Evolutionary conservation across 352 stramenopile genomes (phyloP).

Genomic region (Globisporangium nunn): DNA sequence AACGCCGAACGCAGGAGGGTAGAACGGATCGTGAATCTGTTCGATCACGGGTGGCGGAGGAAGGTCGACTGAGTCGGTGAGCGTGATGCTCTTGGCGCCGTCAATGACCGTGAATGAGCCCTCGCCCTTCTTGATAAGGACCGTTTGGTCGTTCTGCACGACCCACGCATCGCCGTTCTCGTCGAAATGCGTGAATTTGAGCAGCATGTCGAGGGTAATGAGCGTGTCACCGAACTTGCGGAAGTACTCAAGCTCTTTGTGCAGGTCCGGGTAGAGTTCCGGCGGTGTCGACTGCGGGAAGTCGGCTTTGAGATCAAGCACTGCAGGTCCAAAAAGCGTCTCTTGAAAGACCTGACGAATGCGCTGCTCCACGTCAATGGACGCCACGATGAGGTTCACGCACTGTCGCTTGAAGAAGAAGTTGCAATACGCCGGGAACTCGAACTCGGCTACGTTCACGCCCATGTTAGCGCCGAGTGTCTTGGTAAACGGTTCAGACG

Average conservation of each 20-base stretch:
- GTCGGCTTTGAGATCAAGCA: slow-evolving; percentile 69
- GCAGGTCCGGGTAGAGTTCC: slow-evolving; percentile 61
- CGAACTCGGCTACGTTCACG: slow-evolving; percentile 95
- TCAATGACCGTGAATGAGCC: slow-evolving; percentile 59
- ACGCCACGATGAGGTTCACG: slow-evolving; percentile 83
- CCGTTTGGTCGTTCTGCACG: slow-evolving; percentile 46
- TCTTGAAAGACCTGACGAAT: slow-evolving; percentile 88
- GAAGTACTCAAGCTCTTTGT: slow-evolving; percentile 87
- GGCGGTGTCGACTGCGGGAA: slow-evolving; percentile 57
- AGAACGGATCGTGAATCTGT: slow-evolving; percentile 68
- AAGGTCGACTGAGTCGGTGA: slow-evolving; percentile 51
- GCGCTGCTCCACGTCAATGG: slow-evolving; percentile 63
- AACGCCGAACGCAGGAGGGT: slow-evolving; percentile 92
- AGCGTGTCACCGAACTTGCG: slow-evolving; percentile 86
- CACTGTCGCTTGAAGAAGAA: slow-evolving; percentile 92
- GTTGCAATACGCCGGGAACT: slow-evolving; percentile 97
- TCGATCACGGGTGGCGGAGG: slow-evolving; percentile 31
- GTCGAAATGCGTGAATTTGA: slow-evolving; percentile 86
- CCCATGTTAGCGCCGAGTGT: slow-evolving; percentile 92
- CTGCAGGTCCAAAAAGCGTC: slow-evolving; percentile 75
- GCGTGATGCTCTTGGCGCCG: slow-evolving; percentile 43
- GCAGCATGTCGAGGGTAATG: slow-evolving; percentile 84
- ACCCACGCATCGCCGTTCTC: slow-evolving; percentile 49
- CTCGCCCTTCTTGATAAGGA: slow-evolving; percentile 67
- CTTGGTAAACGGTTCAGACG: slow-evolving; percentile 92